Percentiles rank a stretch among this genome's conserved stretches.
These are phyloP conservation scores for Aegilops bicornis DNA, from an alignment of 176 grass and related monocot genomes.

Conservation along the genomic window DNA sequence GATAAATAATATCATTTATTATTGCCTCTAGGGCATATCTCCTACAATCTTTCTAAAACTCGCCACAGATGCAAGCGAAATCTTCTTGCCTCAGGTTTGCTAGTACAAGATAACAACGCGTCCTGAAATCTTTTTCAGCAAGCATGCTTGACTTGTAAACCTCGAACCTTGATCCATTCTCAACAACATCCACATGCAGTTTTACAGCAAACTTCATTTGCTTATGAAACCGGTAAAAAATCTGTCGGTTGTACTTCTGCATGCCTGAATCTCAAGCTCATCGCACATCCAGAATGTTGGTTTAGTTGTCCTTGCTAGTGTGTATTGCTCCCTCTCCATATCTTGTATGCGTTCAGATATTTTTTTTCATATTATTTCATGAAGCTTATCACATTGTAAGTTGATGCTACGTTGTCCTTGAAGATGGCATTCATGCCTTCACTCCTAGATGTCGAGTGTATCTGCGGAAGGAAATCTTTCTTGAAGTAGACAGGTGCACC, in stretches of 20 bases:
- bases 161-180: no score
- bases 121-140: no score
- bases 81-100: no score
- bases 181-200: no score
- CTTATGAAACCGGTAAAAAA: background rate
- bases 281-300: background rate
- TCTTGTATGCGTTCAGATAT: background rate
- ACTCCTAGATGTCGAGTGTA: background rate
- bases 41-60: no score
- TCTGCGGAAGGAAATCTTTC: background rate
- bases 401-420: background rate
- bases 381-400: background rate
- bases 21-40: no score
- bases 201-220: background rate
- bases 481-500: background rate
- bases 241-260: background rate
- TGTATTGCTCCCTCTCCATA: background rate
- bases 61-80: no score
- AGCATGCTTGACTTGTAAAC: no score
- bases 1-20: no score
- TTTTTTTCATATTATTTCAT: background rate
- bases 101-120: no score
- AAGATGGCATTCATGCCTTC: background rate
- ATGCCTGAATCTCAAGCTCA: background rate
- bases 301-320: background rate